Conservation (phyloP, 257 asterid species). For the Cinchona pubescens region DNA sequence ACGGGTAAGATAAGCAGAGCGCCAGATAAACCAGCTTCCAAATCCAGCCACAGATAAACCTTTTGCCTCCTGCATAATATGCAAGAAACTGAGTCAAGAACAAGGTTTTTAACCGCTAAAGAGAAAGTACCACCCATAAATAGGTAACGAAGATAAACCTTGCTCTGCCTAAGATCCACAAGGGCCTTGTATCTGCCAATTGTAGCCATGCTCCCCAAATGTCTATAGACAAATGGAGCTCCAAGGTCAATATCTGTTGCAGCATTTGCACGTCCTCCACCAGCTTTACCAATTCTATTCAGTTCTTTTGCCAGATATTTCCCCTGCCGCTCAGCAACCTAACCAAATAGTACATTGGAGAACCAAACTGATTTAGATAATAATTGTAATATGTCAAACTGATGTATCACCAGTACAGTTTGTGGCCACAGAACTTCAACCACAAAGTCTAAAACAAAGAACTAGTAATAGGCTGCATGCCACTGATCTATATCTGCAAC, state of each 20-base stretch:
- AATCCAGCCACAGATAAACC: conserved; percentile 83
- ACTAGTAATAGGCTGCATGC: neutral
- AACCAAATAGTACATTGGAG: conserved; percentile 1
- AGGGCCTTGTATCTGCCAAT: conserved; percentile 92
- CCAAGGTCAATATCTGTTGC: conserved; percentile 58
- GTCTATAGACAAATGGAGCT: conserved; percentile 62
- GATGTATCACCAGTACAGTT: neutral
- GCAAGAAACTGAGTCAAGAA: conserved; percentile 12
- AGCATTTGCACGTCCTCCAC: conserved; percentile 70
- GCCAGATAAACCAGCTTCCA: conserved; percentile 86
- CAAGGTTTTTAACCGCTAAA: neutral
- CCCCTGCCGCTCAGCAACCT: conserved; percentile 98
- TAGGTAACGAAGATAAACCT: conserved; percentile 39
- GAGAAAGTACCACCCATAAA: neutral
- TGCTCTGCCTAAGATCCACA: conserved; percentile 94
- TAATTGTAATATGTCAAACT: neutral
- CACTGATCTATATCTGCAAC: neutral
- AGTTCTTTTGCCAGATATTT: conserved; percentile 62
- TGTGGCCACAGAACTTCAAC: neutral
- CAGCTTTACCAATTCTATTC: conserved; percentile 63
- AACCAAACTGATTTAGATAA: neutral
- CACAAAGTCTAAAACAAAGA: neutral
- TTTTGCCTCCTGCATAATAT: conserved; percentile 59
- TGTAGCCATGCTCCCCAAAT: conserved; percentile 96
- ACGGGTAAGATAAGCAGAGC: conserved; percentile 90